These are phyloP conservation scores for Corinectria fuckeliana DNA, from an alignment of 2,329 filamentous ascomycete species.

Conservation along the genomic window DNA sequence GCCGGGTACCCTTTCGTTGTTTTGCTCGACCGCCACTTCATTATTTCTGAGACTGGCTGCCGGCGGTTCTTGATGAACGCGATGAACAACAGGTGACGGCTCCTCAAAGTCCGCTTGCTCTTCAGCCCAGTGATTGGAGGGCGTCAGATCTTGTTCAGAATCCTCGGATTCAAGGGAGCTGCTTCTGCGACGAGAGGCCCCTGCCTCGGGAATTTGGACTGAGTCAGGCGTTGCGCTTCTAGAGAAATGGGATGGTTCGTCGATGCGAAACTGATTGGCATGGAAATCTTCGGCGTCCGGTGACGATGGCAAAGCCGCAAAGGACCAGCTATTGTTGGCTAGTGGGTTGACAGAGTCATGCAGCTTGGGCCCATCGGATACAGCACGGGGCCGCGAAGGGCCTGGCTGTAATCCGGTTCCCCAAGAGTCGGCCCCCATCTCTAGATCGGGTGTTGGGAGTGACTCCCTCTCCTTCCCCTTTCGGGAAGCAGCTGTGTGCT, in stretches of 20 bases:
- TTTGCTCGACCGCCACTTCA: conserved; percentile 23
- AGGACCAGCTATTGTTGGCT: conserved; percentile 68
- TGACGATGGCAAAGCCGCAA: conserved; percentile 49
- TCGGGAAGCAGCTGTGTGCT: neutral
- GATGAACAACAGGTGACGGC: neutral
- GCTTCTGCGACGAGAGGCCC: neutral
- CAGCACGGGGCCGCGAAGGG: conserved; percentile 55
- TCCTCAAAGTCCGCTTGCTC: neutral
- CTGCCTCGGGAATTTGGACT: neutral
- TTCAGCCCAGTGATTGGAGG: neutral
- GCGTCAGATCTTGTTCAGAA: neutral
- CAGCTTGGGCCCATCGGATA: conserved; percentile 62
- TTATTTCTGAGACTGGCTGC: conserved; percentile 4
- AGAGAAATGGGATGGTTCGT: neutral
- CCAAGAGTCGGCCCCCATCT: conserved; percentile 8
- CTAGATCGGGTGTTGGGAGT: conserved; percentile 12
- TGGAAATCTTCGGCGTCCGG: conserved; percentile 11
- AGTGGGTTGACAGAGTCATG: conserved; percentile 56
- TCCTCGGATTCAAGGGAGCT: neutral
- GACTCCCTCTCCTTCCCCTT: conserved; percentile 39
- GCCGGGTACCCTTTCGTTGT: conserved; percentile 26
- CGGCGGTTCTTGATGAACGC: conserved; percentile 22
- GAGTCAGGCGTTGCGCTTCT: neutral
- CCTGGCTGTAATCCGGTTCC: conserved; percentile 22
- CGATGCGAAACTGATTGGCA: neutral